phyloP scores from a whole-genome alignment of 2,329 filamentous ascomycete species.

The Ophiostoma triangulosporum region DNA sequence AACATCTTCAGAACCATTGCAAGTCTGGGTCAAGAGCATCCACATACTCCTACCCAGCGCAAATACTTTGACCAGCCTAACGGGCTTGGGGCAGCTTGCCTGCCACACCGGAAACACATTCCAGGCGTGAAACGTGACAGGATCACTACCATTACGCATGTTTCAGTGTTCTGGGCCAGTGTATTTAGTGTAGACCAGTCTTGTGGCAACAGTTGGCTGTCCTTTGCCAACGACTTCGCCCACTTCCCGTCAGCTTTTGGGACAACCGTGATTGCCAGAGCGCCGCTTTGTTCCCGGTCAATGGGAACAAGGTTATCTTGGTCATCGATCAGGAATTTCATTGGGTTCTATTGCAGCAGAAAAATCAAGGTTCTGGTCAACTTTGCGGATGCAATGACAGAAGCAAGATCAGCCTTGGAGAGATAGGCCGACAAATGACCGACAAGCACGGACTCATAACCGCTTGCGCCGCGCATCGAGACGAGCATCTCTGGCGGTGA shows the following conservation, averaged over 20 bases:
- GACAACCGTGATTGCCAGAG: conserved; percentile 6
- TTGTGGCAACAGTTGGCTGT: not conserved
- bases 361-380: conserved; percentile 7
- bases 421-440: conserved; percentile 13
- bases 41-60: conserved; percentile 15
- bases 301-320: conserved; percentile 4
- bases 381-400: conserved; percentile 12
- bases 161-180: conserved; percentile 10
- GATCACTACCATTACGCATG: conserved; percentile 5
- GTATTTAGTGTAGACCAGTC: conserved; percentile 13
- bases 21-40: conserved; percentile 14
- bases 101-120: conserved; percentile 14
- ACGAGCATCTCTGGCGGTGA: conserved; percentile 9
- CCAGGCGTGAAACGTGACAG: conserved; percentile 9
- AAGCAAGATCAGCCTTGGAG: conserved; percentile 9
- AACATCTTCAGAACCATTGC: conserved; percentile 4
- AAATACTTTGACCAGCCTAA: conserved; percentile 15
- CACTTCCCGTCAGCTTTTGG: conserved; percentile 14
- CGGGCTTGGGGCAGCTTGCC: conserved; percentile 9
- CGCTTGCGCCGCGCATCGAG: not conserved
- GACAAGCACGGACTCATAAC: conserved; percentile 7
- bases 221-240: not conserved
- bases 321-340: conserved; percentile 14
- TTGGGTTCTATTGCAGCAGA: conserved; percentile 16
- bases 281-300: conserved; percentile 12